A percentile compares a stretch with the other conserved stretches of the same genome.
Evolutionary conservation across 495 filamentous ascomycete genomes (phyloP).

Genomic region (Penicillium soppii): DNA sequence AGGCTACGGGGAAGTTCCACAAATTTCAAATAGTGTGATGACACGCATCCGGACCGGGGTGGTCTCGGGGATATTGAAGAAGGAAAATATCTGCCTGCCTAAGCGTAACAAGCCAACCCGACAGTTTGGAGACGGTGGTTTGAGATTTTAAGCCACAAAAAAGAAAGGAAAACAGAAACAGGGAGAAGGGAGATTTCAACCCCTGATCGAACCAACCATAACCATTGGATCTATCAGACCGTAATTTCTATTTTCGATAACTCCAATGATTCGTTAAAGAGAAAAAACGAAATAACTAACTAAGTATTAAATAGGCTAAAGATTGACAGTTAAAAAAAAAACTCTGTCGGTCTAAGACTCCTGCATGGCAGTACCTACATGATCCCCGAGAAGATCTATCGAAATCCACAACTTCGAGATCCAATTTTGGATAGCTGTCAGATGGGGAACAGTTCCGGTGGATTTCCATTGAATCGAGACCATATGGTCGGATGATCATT

Average conservation of each 20-base stretch:
- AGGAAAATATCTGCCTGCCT: background rate
- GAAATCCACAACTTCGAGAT: background rate
- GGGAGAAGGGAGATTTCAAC: background rate
- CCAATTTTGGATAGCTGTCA: background rate
- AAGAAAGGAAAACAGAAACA: background rate
- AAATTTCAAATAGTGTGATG: constrained; percentile 7
- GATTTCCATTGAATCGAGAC: background rate
- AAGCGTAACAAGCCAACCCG: constrained; percentile 7
- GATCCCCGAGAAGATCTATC: too few relatives aligned
- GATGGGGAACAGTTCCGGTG: background rate
- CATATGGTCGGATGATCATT: background rate
- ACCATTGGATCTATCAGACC: constrained; percentile 25
- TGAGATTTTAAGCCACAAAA: constrained; percentile 19
- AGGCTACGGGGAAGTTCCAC: constrained; percentile 3
- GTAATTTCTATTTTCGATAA: constrained; percentile 4
- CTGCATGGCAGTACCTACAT: background rate
- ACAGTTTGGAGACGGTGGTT: constrained; percentile 15
- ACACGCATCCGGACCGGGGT: constrained; percentile 14
- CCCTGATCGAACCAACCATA: constrained; percentile 17
- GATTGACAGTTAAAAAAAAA: constrained; percentile 2
- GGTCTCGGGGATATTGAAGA: background rate
- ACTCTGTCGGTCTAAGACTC: constrained; percentile 1
- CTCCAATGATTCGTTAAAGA: constrained; percentile 16
- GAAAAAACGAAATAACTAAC: background rate
- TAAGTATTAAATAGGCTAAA: background rate